Base-by-base conservation (phyloP, 164 flowering plant species). In the Nymphaea thermarum region DNA sequence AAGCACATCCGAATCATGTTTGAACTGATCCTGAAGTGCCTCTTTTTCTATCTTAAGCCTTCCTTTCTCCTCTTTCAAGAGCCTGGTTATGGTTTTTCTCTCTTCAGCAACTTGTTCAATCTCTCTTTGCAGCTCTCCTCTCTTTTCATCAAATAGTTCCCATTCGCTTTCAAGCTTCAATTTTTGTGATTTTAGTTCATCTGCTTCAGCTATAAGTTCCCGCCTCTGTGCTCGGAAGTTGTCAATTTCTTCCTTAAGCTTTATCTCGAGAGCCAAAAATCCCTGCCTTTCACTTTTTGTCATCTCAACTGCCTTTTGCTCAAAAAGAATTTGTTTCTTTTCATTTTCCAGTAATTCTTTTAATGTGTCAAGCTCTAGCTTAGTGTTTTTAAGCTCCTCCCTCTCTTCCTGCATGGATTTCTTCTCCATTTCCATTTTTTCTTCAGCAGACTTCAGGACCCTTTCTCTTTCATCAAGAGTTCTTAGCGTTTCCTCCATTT, bases 171-270 rank as follows among this genome's bases (percentile, higher is more conserved):
- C 98, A 75, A 95, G 89, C 65, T 90, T 89, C 12, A 86, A 88
- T 75, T 90, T 92, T 79, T 92, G 93, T n/a, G 77, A 77, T 75
- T 80, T 79, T 80, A 95, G 65, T 67, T 78, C 83, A 36, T 90
- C 91, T 62, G 84, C 89, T 71, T 86, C 84, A 65, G 81, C 85
- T 82, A 85, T 74, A 62, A 89, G 78, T 70, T 87, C 90, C 60
- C 67, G 65, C 73, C 83, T 87, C 72, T 92, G 86, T 60, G 84
- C 85, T 74, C 97, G 86, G 42, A 92, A 76, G 18, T 68, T 62
- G 73, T 92, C 99, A 71, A 95, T 80, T 77, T 95, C 99, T 75
- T 92, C 93, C 68, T 90, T 95, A 12, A 95, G 88, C 68, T 82
- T 90, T 70, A 74, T 72, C 76, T 92, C 97, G 3, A 92, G 70